Percentiles rank a stretch among this genome's conserved stretches.
phyloP scores from a whole-genome alignment of 805 yeast genomes.

The Saturnispora besseyi region DNA sequence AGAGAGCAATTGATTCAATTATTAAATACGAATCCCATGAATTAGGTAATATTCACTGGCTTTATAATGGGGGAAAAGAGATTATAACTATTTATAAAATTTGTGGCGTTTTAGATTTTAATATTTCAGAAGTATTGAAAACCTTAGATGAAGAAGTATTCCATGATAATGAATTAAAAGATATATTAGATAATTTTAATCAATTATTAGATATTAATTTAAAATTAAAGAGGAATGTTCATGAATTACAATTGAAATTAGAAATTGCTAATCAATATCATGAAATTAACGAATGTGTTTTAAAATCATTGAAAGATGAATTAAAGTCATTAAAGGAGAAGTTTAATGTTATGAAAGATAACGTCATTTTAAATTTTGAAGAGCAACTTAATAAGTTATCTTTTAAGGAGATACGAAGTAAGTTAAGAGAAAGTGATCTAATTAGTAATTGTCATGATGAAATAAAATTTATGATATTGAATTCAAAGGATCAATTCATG shows the following conservation, averaged over 20 bases:
- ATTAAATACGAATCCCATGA: background rate
- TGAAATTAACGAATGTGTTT: constrained; percentile 34
- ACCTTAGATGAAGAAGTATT: constrained; percentile 20
- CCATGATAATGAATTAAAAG: constrained; percentile 6
- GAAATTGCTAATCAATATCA: constrained; percentile 36
- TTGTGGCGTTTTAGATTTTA: constrained; percentile 28
- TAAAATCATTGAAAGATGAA: constrained; percentile 35
- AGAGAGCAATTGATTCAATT: background rate
- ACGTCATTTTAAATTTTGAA: constrained; percentile 29
- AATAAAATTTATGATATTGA: constrained; percentile 4
- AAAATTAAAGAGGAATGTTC: constrained; percentile 22
- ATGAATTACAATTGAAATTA: constrained; percentile 26
- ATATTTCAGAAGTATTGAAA: constrained; percentile 29
- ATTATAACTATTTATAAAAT: constrained; percentile 26
- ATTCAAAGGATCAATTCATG: constrained; percentile 2
- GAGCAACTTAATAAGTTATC: constrained; percentile 14
- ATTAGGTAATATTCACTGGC: constrained; percentile 19
- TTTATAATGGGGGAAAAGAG: constrained; percentile 27
- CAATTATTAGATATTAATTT: constrained; percentile 24
- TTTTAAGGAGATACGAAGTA: background rate
- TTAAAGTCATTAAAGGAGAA: constrained; percentile 14
- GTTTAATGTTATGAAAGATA: constrained; percentile 21
- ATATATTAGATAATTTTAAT: constrained; percentile 26
- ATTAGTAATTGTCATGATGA: background rate
- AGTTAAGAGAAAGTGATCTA: constrained; percentile 1